These are phyloP conservation scores for Dictyostelium citrinum DNA, from an alignment of 78 protist species.

Conservation along the genomic window DNA sequence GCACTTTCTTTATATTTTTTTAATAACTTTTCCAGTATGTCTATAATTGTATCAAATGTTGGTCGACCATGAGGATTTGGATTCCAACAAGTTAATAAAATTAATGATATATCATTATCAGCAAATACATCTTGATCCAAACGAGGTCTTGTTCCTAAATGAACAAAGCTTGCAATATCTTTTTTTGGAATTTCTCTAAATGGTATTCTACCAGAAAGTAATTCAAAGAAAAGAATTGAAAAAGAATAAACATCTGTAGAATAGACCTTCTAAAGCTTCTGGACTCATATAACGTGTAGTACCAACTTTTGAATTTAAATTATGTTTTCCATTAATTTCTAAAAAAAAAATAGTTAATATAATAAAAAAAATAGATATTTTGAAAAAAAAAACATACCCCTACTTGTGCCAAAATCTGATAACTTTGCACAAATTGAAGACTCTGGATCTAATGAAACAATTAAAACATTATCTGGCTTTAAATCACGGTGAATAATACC, in stretches of 20 bases:
- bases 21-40: neutral
- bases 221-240: neutral
- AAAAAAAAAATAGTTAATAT: neutral
- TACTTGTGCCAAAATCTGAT: constrained; percentile 44
- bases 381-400: neutral
- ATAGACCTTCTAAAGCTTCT: neutral
- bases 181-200: neutral
- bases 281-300: neutral
- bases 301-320: neutral
- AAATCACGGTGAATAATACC: constrained; percentile 9
- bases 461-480: neutral
- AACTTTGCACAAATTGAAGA: neutral
- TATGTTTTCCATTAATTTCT: neutral
- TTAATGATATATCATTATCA: neutral
- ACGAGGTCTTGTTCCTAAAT: neutral
- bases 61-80: neutral
- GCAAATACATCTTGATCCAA: neutral
- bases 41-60: neutral
- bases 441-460: neutral
- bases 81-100: neutral
- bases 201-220: neutral
- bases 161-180: neutral
- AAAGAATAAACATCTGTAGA: neutral
- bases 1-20: neutral
- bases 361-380: neutral